Evolutionary conservation across 1,284 basidiomycete species (phyloP).

Genomic region (Ceratobasidium sp.): DNA sequence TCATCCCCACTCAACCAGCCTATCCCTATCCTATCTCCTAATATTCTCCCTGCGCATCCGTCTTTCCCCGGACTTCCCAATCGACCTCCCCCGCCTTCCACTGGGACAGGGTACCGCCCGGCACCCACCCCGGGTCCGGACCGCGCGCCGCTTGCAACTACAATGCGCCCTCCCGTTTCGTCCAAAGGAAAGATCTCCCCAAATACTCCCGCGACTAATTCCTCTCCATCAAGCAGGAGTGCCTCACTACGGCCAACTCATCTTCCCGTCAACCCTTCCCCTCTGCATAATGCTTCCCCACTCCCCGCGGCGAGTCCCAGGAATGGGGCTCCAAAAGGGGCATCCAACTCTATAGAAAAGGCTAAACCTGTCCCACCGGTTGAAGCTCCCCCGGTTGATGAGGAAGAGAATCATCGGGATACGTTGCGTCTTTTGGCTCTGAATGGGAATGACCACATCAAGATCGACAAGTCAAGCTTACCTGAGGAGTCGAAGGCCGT

Average conservation of each 20-base stretch:
- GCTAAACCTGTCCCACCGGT: neutral
- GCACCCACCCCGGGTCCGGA: constrained; percentile 9
- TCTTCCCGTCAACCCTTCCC: constrained; percentile 30
- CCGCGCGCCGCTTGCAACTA: constrained; percentile 22
- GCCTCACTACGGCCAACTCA: constrained; percentile 22
- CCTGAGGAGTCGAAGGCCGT: constrained; percentile 38
- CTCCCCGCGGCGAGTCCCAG: constrained; percentile 19
- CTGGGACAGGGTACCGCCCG: constrained; percentile 9
- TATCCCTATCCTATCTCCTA: constrained; percentile 11
- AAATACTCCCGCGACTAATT: neutral
- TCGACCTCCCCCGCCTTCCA: constrained; percentile 35
- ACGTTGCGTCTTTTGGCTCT: constrained; percentile 65
- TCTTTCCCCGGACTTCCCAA: constrained; percentile 31
- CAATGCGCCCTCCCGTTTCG: constrained; percentile 34
- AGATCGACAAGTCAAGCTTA: constrained; percentile 59
- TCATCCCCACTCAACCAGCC: constrained; percentile 38
- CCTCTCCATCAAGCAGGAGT: constrained; percentile 20
- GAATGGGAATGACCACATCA: constrained; percentile 73
- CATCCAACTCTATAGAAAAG: constrained; percentile 14
- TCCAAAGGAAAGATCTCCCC: constrained; percentile 8
- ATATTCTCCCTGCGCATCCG: neutral
- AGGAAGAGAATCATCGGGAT: constrained; percentile 51
- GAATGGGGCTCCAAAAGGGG: neutral
- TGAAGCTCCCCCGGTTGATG: constrained; percentile 51
- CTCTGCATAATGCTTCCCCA: constrained; percentile 35